Evolutionary conservation across 2,329 filamentous ascomycete species (phyloP), one percentile per base, ranked within the genome.

Genomic region (Dothideomycetes sp.): DNA sequence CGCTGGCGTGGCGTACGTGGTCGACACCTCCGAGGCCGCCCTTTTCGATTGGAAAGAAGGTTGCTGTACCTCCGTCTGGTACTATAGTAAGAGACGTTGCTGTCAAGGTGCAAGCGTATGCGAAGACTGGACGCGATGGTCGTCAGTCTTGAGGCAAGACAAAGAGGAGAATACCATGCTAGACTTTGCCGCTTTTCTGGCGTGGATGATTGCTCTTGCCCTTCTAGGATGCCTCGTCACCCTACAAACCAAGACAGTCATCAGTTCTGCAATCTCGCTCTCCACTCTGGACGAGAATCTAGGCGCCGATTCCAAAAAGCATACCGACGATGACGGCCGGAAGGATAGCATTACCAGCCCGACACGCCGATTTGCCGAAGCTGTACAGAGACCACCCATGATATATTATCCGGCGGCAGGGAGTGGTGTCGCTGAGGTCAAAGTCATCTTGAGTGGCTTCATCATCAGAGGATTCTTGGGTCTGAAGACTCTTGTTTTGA

Each of bases 381-480:
- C 59, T 19, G 54, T 59, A 14, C 42, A 53, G 2, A 60, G 67
- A 1, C 73, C 81, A 2, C 83, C 85, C 1, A 93, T 93, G 81
- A 74, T 89, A 4, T 98, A 94, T 61, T 98, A 95, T 59, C 88
- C 91, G 5, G 91, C 89, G 43, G 89, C 89, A 31, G 91, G 91
- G 36, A 94, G 87, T 61, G 91, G 91, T 51, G 91, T 98, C 10
- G 91, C 91, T 5, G 91, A 98, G 64, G 89, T 96, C 41, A 88
- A 91, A 48, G 91, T 96, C 44, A 96, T 96, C 43, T 74, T 96
- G n/a, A 95, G 87, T 52, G 91, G 91, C 4, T 98, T 96, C 54
- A 89, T 98, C 40, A 68, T 98, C 40, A 91, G 96, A 67, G 89
- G 91, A 1, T 96, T 96, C 56, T 73, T 98, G 5, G 91, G 91